Base-by-base conservation (phyloP, 768 basidiomycete species). In the Rhodotorula toruloides region DNA sequence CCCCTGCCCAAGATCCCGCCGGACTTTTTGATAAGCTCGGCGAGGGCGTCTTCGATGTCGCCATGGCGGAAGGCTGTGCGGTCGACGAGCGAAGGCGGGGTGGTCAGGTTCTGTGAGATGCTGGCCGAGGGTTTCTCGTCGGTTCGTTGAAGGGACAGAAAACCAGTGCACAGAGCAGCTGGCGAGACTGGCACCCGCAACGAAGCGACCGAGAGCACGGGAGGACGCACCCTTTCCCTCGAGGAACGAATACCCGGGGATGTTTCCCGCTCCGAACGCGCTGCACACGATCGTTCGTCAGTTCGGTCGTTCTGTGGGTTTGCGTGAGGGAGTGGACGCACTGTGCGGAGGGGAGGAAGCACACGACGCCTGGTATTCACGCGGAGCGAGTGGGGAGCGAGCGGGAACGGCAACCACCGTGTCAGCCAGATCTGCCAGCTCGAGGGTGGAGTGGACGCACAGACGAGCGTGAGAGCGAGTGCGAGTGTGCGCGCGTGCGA, bases 181-280 rank as follows among this genome's bases (percentile, higher is more conserved):
- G 13, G 8, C 27, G 29, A 19, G 25, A 10, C 29, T 31, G 27
- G n/a, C 21, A 53, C 34, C 32, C 17, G 11, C 43, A 6, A 14
- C 13, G 43, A 7, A 46, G 44, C 12, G 11, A 37, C 21, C n/a
- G 19, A 29, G n/a, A 10, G 37, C 5, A 9, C 27, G 37, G 2
- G 10, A 32, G 13, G 13, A 46, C 29, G 40, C 29, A 50, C 65
- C 88, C 70, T 72, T 74, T 32, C 88, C 90, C 76, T 93, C 91
- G 78, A 93, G 83, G 76, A 87, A 93, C 11, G 89, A 86, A 75
- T 86, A 90, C 29, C 88, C 87, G 67, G 56, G 57, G 50, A 62
- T 59, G 43, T 57, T 57, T 40, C 58, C 65, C 10, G 64, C 68
- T 2, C 61, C 67, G 22, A 53, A 55, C 16, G 60, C 61, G 32